A percentile compares a stretch with the other conserved stretches of the same genome.
Conservation (phyloP, 352 stramenopile species). For the Globisporangium parvum region DNA sequence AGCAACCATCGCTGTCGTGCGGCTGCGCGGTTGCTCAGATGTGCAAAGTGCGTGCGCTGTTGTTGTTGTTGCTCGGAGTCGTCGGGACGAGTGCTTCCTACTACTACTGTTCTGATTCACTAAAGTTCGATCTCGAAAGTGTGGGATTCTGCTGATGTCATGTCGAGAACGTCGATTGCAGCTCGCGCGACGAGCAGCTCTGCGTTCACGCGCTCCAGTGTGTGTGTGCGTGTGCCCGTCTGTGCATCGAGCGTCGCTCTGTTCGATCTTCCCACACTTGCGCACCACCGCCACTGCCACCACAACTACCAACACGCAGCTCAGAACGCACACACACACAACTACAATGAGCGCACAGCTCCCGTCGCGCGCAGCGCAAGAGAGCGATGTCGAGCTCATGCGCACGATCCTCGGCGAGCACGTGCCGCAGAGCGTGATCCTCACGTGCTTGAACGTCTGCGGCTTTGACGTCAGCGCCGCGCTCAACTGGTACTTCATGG, state of each 20-base stretch:
- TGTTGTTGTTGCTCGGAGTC: too few relatives aligned
- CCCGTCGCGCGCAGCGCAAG: conserved; percentile 20
- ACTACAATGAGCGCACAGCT: conserved; percentile 1
- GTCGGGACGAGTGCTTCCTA: too few relatives aligned
- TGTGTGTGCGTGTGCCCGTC: too few relatives aligned
- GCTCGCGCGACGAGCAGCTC: too few relatives aligned
- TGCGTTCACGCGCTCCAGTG: too few relatives aligned
- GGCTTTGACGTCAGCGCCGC: conserved; percentile 79
- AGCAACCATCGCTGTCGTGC: too few relatives aligned
- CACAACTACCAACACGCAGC: background rate
- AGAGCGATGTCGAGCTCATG: conserved; percentile 82
- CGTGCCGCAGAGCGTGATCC: conserved; percentile 79
- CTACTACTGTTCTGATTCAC: too few relatives aligned
- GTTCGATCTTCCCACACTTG: background rate
- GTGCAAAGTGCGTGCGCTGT: too few relatives aligned
- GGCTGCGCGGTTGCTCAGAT: too few relatives aligned
- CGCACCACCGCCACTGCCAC: background rate
- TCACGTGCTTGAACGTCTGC: conserved; percentile 79
- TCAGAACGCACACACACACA: background rate
- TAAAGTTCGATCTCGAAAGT: too few relatives aligned
- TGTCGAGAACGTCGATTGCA: too few relatives aligned
- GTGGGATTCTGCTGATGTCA: too few relatives aligned
- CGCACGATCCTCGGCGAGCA: conserved; percentile 84
- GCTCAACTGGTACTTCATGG: conserved; percentile 87
- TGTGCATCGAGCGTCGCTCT: background rate